Base-by-base conservation (phyloP, 805 yeast genomes). In the Metschnikowia lochheadii region DNA sequence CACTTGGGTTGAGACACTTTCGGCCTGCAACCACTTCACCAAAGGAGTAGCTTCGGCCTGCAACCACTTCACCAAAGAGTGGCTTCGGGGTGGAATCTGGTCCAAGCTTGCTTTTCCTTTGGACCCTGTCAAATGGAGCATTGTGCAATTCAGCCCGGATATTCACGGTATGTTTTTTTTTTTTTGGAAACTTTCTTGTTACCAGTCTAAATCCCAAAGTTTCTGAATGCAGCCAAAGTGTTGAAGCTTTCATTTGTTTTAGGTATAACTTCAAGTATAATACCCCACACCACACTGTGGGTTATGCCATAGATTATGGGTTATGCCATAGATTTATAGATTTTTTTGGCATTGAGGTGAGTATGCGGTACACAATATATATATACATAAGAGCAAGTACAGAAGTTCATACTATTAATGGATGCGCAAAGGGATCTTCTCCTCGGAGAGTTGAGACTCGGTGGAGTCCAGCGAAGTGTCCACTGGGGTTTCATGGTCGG, bases 151-250 rank as follows among this genome's bases (percentile, higher is more conserved):
- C 55, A 6, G 60, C 60, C 52, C 89, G 74, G 39, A 80, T 70
- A 6, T 64, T 56, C n/a, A 73, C 65, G 1, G 87, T 78, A 57
- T 78, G 67, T 58, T 72, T 69, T n/a, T n/a, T n/a, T n/a, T n/a
- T n/a, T n/a, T 39, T 53, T 45, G 8, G 66, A 60, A 41, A 54
- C 54, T 8, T 75, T 68, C 37, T 82, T 65, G 11, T 67, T 61
- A 2, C 63, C 60, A 51, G 78, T 80, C 62, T 80, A 79, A 42
- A 75, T 64, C 1, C 75, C 64, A 51, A 81, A 80, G 63, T 76
- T 75, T 55, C 94, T 74, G 69, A 84, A 84, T 20, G 82, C 76
- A 36, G 81, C 75, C 50, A 87, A 63, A 0, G 86, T 69, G 56
- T 83, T 73, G 59, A 70, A 77, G 41, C n/a, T n/a, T n/a, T n/a